phyloP scores from a whole-genome alignment of 768 basidiomycete genomes.

The Scleroderma bovista region DNA sequence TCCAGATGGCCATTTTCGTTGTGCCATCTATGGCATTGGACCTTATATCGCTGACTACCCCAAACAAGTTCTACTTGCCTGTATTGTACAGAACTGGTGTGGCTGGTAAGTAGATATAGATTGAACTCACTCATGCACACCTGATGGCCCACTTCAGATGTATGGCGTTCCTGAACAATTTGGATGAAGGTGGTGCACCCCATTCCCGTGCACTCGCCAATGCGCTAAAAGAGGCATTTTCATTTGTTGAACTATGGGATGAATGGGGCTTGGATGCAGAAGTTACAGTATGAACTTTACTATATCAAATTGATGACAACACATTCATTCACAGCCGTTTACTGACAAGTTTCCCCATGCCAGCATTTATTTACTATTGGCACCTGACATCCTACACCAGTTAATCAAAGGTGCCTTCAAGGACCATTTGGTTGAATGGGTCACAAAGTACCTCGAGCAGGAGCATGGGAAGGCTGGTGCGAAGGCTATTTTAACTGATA shows the following conservation, averaged over 20 bases:
- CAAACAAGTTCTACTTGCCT: conserved; percentile 28
- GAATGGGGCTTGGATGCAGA: conserved; percentile 20
- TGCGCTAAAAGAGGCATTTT: neutral
- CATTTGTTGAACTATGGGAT: conserved; percentile 18
- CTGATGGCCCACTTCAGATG: neutral
- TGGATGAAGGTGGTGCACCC: neutral
- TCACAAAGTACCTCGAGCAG: conserved; percentile 22
- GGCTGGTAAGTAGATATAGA: neutral
- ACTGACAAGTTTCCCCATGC: conserved; percentile 28
- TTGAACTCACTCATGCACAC: neutral
- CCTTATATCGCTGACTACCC: conserved; percentile 36
- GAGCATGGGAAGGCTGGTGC: conserved; percentile 13
- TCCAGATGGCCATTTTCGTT: conserved; percentile 25
- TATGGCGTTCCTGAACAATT: neutral
- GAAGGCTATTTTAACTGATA: conserved; percentile 28
- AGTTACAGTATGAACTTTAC: conserved; percentile 6
- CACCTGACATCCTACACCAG: conserved; percentile 24
- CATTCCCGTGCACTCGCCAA: neutral
- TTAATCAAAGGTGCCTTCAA: conserved; percentile 39
- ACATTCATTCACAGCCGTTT: conserved; percentile 23
- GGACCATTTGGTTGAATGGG: conserved; percentile 37
- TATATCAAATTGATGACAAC: neutral
- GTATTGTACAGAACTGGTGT: conserved; percentile 33
- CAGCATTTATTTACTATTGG: conserved; percentile 4
- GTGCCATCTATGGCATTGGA: conserved; percentile 27